phyloP scores from a whole-genome alignment of 1,284 basidiomycete genomes.

The Dichomitus squalens region DNA sequence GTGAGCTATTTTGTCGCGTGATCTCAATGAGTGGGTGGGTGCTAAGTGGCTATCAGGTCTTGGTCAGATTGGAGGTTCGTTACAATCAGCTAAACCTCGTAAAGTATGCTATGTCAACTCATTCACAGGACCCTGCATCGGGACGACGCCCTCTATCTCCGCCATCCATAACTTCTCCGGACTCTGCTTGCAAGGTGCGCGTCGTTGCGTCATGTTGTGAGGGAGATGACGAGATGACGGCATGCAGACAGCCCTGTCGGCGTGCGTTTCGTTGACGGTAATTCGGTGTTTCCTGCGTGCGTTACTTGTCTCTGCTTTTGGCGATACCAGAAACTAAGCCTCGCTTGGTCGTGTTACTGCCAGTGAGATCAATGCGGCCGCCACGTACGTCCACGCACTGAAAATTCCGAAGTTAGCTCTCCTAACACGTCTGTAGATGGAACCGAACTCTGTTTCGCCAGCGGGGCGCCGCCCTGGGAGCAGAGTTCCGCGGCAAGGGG shows the following conservation, averaged over 20 bases:
- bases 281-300: constrained; percentile 72
- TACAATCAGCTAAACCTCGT: constrained; percentile 8
- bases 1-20: constrained; percentile 31
- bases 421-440: constrained; percentile 58
- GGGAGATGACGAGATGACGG: background rate
- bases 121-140: constrained; percentile 57
- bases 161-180: constrained; percentile 62
- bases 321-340: background rate
- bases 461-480: constrained; percentile 65
- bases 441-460: constrained; percentile 68
- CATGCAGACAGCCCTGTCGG: constrained; percentile 58
- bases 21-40: background rate
- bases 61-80: constrained; percentile 49
- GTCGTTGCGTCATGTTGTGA: background rate
- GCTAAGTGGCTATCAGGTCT: background rate
- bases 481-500: constrained; percentile 73
- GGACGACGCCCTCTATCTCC: constrained; percentile 64
- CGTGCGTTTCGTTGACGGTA: constrained; percentile 64
- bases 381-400: constrained; percentile 46
- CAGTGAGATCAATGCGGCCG: constrained; percentile 77
- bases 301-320: constrained; percentile 18
- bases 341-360: background rate
- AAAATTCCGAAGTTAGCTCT: constrained; percentile 38
- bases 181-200: constrained; percentile 64
- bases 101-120: background rate